Percentiles rank a stretch among this genome's conserved stretches.
Conservation (phyloP, 352 stramenopile genomes). For the Phytopythium mirpurense region DNA sequence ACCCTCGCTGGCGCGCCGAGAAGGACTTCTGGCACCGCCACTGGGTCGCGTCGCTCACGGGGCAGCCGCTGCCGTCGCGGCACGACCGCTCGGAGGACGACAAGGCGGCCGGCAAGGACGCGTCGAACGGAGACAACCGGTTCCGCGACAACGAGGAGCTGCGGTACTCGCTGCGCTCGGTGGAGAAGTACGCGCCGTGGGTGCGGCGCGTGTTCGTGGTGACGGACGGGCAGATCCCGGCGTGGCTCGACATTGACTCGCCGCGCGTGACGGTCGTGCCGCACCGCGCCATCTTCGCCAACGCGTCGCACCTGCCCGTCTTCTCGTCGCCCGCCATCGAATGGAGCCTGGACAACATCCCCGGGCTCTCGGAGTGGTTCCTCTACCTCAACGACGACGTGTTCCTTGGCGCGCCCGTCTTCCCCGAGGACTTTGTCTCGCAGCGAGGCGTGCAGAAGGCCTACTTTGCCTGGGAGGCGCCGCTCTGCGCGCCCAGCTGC, state of each 20-base stretch:
- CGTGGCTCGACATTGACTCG: constrained; percentile 88
- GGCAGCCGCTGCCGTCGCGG: constrained; percentile 58
- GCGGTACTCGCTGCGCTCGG: constrained; percentile 88
- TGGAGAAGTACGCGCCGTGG: constrained; percentile 95
- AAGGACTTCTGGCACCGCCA: constrained; percentile 88
- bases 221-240: constrained; percentile 92
- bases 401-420: constrained; percentile 84
- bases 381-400: constrained; percentile 98
- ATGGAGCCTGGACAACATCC: constrained; percentile 92
- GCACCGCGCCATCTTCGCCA: constrained; percentile 89
- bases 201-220: constrained; percentile 93
- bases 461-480: constrained; percentile 93
- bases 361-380: constrained; percentile 88
- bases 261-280: constrained; percentile 83
- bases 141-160: constrained; percentile 95
- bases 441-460: constrained; percentile 85
- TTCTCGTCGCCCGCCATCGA: constrained; percentile 95
- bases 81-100: constrained; percentile 32
- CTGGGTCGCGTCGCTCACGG: constrained; percentile 83
- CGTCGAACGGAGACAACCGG: constrained; percentile 83
- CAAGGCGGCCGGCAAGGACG: constrained; percentile 51
- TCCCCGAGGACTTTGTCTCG: constrained; percentile 91
- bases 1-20: constrained; percentile 89
- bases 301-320: constrained; percentile 87
- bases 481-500: constrained; percentile 83